Evolutionary conservation across 805 yeast genomes (phyloP).

Genomic region (Metschnikowia sp.): DNA sequence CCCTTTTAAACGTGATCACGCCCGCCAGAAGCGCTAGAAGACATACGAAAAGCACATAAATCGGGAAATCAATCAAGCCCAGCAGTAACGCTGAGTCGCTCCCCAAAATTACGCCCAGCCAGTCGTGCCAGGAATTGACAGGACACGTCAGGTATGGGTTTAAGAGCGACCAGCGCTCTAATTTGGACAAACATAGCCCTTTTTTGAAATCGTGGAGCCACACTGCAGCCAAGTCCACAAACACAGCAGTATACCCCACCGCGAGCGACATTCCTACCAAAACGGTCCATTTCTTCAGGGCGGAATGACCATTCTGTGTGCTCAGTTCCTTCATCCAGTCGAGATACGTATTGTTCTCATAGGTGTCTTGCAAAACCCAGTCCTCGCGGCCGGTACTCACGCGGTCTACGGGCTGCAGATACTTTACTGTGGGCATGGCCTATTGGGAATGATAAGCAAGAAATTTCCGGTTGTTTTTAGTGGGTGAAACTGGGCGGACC

Average conservation of each 20-base stretch:
- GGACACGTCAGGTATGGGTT: conserved; percentile 45
- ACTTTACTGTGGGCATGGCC: conserved; percentile 8
- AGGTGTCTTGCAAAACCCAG: conserved; percentile 14
- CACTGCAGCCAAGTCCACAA: conserved; percentile 47
- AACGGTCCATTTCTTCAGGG: conserved; percentile 45
- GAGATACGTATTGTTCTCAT: conserved; percentile 42
- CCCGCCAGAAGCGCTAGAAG: conserved; percentile 27
- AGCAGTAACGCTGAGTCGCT: conserved; percentile 14
- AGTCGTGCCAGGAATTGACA: conserved; percentile 35
- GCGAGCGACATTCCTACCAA: conserved; percentile 43
- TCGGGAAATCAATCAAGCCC: conserved; percentile 32
- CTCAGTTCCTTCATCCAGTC: conserved; percentile 52
- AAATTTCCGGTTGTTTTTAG: no score
- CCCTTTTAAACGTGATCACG: conserved; percentile 24
- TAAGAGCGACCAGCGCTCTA: conserved; percentile 39
- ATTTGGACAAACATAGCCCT: conserved; percentile 46
- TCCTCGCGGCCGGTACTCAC: conserved; percentile 6
- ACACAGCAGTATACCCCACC: conserved; percentile 47
- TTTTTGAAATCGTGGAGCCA: conserved; percentile 51
- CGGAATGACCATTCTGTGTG: conserved; percentile 14
- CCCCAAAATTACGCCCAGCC: conserved; percentile 30
- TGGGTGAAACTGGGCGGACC: no score
- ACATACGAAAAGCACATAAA: conserved; percentile 29
- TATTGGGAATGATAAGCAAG: no score
- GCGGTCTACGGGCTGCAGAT: conserved; percentile 2